These are phyloP conservation scores for Scolecobasidium constrictum DNA, from an alignment of 2,329 filamentous ascomycete genomes.

Conservation along the genomic window DNA sequence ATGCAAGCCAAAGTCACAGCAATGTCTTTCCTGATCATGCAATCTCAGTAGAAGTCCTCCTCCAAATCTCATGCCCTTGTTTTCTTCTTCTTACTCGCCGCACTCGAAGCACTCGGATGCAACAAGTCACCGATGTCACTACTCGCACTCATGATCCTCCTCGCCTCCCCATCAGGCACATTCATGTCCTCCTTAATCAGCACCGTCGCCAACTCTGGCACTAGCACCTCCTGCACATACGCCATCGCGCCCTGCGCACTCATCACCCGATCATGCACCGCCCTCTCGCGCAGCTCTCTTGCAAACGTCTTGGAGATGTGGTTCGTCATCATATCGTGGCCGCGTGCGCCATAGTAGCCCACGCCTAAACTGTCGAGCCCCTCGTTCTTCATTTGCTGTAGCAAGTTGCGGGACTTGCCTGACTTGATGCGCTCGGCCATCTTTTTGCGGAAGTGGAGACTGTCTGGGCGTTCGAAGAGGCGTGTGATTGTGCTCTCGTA, in stretches of 20 bases:
- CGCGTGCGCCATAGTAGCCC: conserved; percentile 79
- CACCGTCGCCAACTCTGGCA: conserved; percentile 54
- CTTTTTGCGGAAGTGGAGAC: conserved; percentile 50
- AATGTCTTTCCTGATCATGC: too few relatives aligned
- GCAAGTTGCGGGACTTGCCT: conserved; percentile 49
- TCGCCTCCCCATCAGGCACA: conserved; percentile 32
- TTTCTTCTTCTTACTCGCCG: too few relatives aligned
- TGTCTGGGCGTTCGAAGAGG: conserved; percentile 46
- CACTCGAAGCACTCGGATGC: conserved; percentile 35
- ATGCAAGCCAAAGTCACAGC: too few relatives aligned
- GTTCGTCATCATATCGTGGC: conserved; percentile 52
- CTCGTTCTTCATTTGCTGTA: conserved; percentile 37
- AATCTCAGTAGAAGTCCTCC: too few relatives aligned
- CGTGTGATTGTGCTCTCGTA: conserved; percentile 46
- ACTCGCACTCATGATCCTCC: conserved; percentile 54
- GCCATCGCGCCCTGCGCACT: conserved; percentile 18
- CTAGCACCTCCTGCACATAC: conserved; percentile 42
- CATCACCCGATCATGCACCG: conserved; percentile 19
- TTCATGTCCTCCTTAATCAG: conserved; percentile 50
- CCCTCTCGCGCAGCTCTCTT: conserved; percentile 17
- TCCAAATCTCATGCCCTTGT: too few relatives aligned
- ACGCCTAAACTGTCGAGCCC: conserved; percentile 40
- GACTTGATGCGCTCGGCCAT: conserved; percentile 45
- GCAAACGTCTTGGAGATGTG: conserved; percentile 18
- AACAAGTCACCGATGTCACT: conserved; percentile 56